Percentiles rank a stretch among this genome's conserved stretches.
These are phyloP conservation scores for Stephanodiscus triporus DNA, from an alignment of 108 stramenopile species.

Conservation along the genomic window DNA sequence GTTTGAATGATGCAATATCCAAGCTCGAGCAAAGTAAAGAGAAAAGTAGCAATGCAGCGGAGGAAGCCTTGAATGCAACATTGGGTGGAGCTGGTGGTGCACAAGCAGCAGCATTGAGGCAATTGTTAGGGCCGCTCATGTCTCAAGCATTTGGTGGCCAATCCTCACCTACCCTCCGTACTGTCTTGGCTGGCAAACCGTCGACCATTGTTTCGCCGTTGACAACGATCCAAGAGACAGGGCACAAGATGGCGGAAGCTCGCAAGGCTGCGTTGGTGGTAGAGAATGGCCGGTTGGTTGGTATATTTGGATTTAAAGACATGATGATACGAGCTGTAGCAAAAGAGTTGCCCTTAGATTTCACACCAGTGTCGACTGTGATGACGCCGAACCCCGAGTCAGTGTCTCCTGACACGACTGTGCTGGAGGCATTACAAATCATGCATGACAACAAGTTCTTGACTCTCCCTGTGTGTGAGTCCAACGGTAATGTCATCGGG, in stretches of 20 bases:
- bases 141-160: constrained; percentile 76
- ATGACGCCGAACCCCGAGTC: constrained; percentile 94
- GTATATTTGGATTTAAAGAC: constrained; percentile 94
- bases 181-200: constrained; percentile 71
- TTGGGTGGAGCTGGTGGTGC: constrained; percentile 59
- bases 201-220: constrained; percentile 70
- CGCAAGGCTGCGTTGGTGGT: constrained; percentile 90
- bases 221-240: constrained; percentile 75
- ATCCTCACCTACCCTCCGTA: constrained; percentile 72
- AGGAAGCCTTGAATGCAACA: constrained; percentile 66
- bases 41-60: constrained; percentile 59
- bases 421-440: constrained; percentile 89
- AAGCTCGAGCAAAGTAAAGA: constrained; percentile 79
- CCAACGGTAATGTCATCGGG: constrained; percentile 85
- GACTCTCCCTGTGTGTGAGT: constrained; percentile 89
- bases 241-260: constrained; percentile 77
- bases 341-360: constrained; percentile 74
- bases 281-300: constrained; percentile 73
- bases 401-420: constrained; percentile 84
- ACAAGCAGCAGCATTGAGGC: constrained; percentile 73
- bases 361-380: constrained; percentile 71
- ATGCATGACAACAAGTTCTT: constrained; percentile 95
- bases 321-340: constrained; percentile 91
- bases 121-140: constrained; percentile 71
- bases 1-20: constrained; percentile 93